phyloP scores from a whole-genome alignment of 2,329 filamentous ascomycete genomes.

The Hyphodiscus sp. region DNA sequence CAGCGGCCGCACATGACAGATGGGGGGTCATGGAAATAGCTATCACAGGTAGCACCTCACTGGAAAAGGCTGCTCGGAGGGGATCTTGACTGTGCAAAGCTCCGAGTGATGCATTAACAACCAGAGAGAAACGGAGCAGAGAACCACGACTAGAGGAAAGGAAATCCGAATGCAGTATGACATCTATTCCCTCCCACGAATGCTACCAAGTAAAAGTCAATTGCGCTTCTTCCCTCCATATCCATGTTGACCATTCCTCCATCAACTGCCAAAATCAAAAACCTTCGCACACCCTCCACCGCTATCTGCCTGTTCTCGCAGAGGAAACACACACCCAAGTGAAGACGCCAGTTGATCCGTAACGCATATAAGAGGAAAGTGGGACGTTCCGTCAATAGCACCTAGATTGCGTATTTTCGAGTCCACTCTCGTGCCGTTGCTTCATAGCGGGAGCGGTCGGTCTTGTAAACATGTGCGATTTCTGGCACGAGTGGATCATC shows the following conservation, averaged over 20 bases:
- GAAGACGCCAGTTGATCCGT: constrained; percentile 24
- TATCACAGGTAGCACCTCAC: too few species aligned
- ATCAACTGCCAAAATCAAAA: background rate
- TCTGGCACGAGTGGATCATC: constrained; percentile 98
- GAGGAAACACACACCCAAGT: background rate
- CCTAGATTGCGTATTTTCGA: constrained; percentile 92
- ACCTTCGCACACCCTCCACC: background rate
- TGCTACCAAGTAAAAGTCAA: background rate
- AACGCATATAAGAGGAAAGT: constrained; percentile 21
- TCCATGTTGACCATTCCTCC: background rate
- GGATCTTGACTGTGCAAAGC: background rate
- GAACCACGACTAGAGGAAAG: background rate
- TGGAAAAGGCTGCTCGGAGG: too few species aligned
- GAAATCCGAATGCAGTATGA: background rate
- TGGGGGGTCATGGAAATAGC: too few species aligned
- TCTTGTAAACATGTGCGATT: constrained; percentile 99
- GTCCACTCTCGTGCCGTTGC: constrained; percentile 97
- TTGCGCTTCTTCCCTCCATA: background rate
- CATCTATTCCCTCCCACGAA: background rate
- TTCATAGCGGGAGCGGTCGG: constrained; percentile 91
- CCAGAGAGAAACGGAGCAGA: background rate
- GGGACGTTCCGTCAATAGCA: constrained; percentile 1
- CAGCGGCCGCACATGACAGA: too few species aligned
- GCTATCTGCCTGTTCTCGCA: background rate
- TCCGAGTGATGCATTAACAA: background rate